phyloP scores from a whole-genome alignment of 768 basidiomycete genomes.

The Trametes elegans region DNA sequence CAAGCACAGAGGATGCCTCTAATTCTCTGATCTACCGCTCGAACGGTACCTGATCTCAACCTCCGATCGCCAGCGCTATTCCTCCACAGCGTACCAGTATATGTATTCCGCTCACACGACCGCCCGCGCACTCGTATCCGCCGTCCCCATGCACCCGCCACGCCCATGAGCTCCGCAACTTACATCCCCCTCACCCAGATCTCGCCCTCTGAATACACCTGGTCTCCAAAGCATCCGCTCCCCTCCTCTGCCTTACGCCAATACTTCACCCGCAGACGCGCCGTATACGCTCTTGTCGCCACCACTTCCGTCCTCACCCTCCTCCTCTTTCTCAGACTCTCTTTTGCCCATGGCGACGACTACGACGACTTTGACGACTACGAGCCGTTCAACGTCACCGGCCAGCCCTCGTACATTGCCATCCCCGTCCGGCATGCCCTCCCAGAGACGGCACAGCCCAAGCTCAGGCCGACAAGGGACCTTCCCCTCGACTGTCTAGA shows the following conservation, averaged over 20 bases:
- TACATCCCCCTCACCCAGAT: conserved; percentile 26
- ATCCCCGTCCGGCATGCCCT: conserved; percentile 18
- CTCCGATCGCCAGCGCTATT: not conserved
- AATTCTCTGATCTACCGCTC: not conserved
- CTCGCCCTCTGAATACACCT: conserved; percentile 10
- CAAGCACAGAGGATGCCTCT: not conserved
- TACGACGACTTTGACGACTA: conserved; percentile 8
- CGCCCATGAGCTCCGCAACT: conserved; percentile 10
- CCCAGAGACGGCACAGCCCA: conserved; percentile 2
- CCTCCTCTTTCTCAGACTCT: conserved; percentile 16
- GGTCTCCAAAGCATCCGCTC: not conserved
- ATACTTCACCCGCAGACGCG: conserved; percentile 13
- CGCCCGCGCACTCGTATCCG: conserved; percentile 18
- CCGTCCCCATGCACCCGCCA: not conserved
- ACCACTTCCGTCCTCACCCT: conserved; percentile 17
- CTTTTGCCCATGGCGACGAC: conserved; percentile 8
- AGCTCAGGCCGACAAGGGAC: conserved; percentile 20
- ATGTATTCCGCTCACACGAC: conserved; percentile 17
- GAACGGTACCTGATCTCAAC: conserved; percentile 1
- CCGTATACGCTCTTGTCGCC: conserved; percentile 17
- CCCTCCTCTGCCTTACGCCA: not conserved
- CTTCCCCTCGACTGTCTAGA: conserved; percentile 24
- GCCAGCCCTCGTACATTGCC: conserved; percentile 24
- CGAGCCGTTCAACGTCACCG: conserved; percentile 6
- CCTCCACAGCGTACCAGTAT: not conserved